These are phyloP conservation scores for Neurospora tetraspora DNA, from an alignment of 495 filamentous ascomycete genomes.

Conservation along the genomic window DNA sequence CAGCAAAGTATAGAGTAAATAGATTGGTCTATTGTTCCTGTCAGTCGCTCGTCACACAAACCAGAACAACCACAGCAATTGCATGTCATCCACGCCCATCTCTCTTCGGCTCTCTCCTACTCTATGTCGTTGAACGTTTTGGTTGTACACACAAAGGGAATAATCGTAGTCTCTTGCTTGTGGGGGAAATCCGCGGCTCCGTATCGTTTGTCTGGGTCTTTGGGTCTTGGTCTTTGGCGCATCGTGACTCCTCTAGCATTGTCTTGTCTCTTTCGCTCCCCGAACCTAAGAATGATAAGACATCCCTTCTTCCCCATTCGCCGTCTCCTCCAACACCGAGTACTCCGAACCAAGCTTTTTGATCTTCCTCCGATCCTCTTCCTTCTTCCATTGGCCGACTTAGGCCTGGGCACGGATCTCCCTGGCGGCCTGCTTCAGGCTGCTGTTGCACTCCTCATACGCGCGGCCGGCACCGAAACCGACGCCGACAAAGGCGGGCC, in stretches of 20 bases:
- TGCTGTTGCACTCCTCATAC: constrained; percentile 82
- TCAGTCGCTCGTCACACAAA: neutral
- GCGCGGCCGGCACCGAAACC: constrained; percentile 94
- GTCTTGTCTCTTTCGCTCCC: neutral
- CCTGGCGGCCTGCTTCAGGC: constrained; percentile 44
- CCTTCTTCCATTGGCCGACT: neutral
- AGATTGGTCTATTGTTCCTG: neutral
- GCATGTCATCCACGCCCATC: neutral
- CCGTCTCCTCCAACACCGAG: neutral
- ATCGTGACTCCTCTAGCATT: neutral
- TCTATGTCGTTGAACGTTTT: neutral
- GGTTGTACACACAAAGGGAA: neutral
- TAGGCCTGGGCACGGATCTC: constrained; percentile 38
- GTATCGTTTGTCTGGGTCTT: neutral
- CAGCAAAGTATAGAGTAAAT: neutral
- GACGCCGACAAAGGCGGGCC: constrained; percentile 84
- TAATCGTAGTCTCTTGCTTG: neutral
- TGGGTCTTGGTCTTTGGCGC: neutral
- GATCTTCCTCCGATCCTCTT: neutral
- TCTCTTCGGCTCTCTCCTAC: neutral
- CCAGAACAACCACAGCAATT: neutral
- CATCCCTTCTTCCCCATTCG: neutral
- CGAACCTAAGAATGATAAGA: neutral
- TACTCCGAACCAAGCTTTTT: neutral
- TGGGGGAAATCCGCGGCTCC: neutral